Evolutionary conservation across 768 basidiomycete genomes (phyloP), one percentile per base, ranked within the genome.

Genomic region (Strobilomyces echinocephalus): DNA sequence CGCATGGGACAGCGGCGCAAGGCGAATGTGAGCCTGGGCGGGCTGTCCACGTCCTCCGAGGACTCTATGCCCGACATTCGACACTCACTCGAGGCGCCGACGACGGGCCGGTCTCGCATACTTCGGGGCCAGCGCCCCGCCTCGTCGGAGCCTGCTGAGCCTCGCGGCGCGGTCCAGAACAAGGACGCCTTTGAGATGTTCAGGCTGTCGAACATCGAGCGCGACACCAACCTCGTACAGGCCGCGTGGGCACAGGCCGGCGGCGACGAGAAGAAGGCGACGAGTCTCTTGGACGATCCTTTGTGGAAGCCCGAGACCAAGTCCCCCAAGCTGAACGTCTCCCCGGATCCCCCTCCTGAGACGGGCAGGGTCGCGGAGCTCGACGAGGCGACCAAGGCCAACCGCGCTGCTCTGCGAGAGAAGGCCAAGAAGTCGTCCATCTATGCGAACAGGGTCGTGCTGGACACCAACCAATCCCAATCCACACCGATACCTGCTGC

Each of bases 351-450:
- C 10, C 44, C 65, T 46, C 38, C 45, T 39, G 54, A 82, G 42
- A 72, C 77, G 5, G 87, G 88, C 30, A 76, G 85, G 42, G 84
- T 89, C 31, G 81, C 76, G 54, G 88, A 88, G 64, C 66, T 88
- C 24, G 87, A 88, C 36, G 85, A 89, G 56, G 86, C 83, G n/a
- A 78, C 74, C 38, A 83, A 82, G 59, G 86, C 84, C 2, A 80
- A 76, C 57, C 77, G 84, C 55, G 80, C 77, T 18, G 83, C 85
- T 33, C 76, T 75, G 53, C 84, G 76, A 64, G 87, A 89, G 70
- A 84, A 88, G 68, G 87, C 84, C 20, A 90, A 87, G 69, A 85
- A 81, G 63, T 91, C 89, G n/a, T 77, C 83, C 67, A 91, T 91
- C 46, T 91, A 91, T 59, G 84, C 85, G 39, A 86, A 85, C 58